Evolutionary conservation across 768 basidiomycete genomes (phyloP).

Genomic region (Kwoniella botswanensis): DNA sequence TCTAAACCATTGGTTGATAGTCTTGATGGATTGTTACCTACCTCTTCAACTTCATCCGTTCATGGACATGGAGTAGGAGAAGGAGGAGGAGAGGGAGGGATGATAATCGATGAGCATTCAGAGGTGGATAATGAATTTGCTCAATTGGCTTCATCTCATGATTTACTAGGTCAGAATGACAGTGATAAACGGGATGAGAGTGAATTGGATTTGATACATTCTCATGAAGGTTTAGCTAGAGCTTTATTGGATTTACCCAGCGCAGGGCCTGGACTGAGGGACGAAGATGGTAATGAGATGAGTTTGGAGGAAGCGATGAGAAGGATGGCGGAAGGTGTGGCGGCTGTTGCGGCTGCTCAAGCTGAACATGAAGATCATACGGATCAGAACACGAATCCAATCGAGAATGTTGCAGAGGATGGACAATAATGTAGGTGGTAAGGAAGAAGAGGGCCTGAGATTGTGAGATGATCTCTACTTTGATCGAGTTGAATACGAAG

Average conservation of each 20-base stretch:
- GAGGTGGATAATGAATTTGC: conserved; percentile 8
- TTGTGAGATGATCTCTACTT: not conserved
- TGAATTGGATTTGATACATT: not conserved
- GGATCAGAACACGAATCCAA: not conserved
- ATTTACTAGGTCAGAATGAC: not conserved
- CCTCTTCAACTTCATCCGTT: too few species aligned
- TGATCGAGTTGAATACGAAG: not conserved
- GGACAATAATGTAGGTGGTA: not conserved
- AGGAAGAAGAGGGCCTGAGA: not conserved
- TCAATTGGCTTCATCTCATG: conserved; percentile 11
- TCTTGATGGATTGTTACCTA: too few species aligned
- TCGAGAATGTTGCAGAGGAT: conserved; percentile 8
- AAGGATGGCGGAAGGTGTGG: conserved; percentile 26
- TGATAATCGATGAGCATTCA: conserved; percentile 3
- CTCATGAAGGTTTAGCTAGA: conserved; percentile 29
- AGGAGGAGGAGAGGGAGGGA: not conserved
- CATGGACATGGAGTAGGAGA: not conserved
- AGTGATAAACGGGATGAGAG: not conserved
- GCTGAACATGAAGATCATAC: not conserved
- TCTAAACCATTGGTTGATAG: not conserved
- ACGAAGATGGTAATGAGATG: conserved; percentile 32
- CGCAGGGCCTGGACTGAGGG: conserved; percentile 18
- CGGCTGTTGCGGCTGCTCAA: not conserved
- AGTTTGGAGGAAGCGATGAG: conserved; percentile 25
- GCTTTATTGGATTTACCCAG: conserved; percentile 29